phyloP scores from a whole-genome alignment of 1,284 basidiomycete species.

The Takashimella koratensis region DNA sequence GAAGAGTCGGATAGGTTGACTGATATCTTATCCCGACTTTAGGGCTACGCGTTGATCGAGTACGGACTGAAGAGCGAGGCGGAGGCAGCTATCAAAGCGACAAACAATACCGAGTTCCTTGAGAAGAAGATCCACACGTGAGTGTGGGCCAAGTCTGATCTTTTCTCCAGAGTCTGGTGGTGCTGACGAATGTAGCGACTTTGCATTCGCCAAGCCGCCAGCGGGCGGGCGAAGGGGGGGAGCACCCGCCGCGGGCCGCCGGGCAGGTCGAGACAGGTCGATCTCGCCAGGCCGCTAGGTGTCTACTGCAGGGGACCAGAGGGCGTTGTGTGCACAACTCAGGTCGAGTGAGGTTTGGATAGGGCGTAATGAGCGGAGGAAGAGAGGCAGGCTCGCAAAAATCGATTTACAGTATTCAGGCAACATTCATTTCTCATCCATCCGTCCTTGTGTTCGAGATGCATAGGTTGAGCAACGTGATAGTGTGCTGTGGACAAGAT shows the following conservation, averaged over 20 bases:
- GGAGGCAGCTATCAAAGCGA: slow-evolving; percentile 78
- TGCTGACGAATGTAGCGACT: slow-evolving; percentile 60
- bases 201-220: slow-evolving; percentile 89
- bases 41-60: slow-evolving; percentile 96
- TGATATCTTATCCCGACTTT: slow-evolving; percentile 2
- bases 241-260: slow-evolving; percentile 9
- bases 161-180: neutral
- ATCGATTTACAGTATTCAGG: too few relatives aligned
- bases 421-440: too few relatives aligned
- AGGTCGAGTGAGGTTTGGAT: too few relatives aligned
- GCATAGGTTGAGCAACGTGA: too few relatives aligned
- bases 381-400: too few relatives aligned
- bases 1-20: neutral
- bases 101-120: slow-evolving; percentile 74
- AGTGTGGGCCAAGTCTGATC: slow-evolving; percentile 14
- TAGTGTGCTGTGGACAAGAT: too few relatives aligned
- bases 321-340: too few relatives aligned
- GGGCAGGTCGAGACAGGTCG: slow-evolving; percentile 36
- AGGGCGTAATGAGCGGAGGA: too few relatives aligned
- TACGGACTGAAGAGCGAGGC: slow-evolving; percentile 92
- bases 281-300: slow-evolving; percentile 30
- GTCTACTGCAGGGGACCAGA: too few relatives aligned
- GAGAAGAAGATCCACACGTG: slow-evolving; percentile 77
- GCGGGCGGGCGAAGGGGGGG: slow-evolving; percentile 46
- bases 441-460: too few relatives aligned